Evolutionary conservation across 2,329 filamentous ascomycete species (phyloP).

Genomic region (Ophiostoma novo-ulmi): DNA sequence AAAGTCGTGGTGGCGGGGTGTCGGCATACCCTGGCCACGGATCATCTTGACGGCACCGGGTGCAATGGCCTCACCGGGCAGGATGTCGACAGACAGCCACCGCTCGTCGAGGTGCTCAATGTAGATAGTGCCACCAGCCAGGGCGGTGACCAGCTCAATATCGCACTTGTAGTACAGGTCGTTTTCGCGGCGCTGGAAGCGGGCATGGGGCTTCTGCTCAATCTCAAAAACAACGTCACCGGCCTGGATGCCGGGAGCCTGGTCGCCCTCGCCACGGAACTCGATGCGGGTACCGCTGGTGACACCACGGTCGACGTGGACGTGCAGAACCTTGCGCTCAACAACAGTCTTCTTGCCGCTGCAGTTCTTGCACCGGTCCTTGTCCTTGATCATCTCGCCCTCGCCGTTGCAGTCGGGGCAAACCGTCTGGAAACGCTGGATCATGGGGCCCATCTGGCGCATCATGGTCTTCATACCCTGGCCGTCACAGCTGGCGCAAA

Average conservation of each 20-base stretch:
- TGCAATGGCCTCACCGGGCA: slow-evolving; percentile 89
- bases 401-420: slow-evolving; percentile 98
- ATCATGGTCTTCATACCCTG: slow-evolving; percentile 99
- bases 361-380: slow-evolving; percentile 96
- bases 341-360: slow-evolving; percentile 96
- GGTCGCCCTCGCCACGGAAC: slow-evolving; percentile 94
- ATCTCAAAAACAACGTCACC: slow-evolving; percentile 99
- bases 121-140: slow-evolving; percentile 84
- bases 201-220: slow-evolving; percentile 94
- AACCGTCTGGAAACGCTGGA: slow-evolving; percentile 98
- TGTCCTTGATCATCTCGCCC: slow-evolving; percentile 92
- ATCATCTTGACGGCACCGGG: slow-evolving; percentile 90
- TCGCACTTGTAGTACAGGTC: slow-evolving; percentile 93
- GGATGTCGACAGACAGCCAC: slow-evolving; percentile 90
- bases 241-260: slow-evolving; percentile 84
- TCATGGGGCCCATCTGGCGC: slow-evolving; percentile 99
- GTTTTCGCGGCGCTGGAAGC: slow-evolving; percentile 94
- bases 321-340: slow-evolving; percentile 95
- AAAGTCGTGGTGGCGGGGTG: slow-evolving; percentile 86
- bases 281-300: slow-evolving; percentile 93
- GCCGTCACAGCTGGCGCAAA: slow-evolving; percentile 84
- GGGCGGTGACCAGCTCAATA: slow-evolving; percentile 89
- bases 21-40: slow-evolving; percentile 95
- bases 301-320: slow-evolving; percentile 93
- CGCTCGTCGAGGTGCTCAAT: slow-evolving; percentile 96